Conservation (phyloP, 345 rosid species). For the Linum usitatissimum region DNA sequence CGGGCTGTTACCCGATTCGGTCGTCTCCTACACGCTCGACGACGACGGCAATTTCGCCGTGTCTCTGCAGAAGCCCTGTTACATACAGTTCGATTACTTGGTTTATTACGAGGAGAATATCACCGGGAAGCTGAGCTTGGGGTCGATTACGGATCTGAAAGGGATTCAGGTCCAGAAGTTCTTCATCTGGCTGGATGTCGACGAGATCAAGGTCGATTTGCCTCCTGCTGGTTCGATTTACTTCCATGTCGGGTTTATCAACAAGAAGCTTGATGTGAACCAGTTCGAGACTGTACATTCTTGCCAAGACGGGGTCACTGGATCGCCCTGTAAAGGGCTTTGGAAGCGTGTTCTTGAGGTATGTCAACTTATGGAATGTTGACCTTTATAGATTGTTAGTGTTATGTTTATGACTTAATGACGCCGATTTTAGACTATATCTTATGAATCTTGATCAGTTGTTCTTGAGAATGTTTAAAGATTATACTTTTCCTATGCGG, state of each 20-base stretch:
- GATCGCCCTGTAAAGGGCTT: constrained; percentile 21
- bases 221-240: constrained; percentile 79
- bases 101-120: constrained; percentile 61
- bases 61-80: constrained; percentile 39
- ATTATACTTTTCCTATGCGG: background rate
- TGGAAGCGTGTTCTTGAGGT: constrained; percentile 34
- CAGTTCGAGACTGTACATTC: constrained; percentile 82
- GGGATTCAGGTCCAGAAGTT: constrained; percentile 76
- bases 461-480: background rate
- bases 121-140: constrained; percentile 58
- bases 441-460: background rate
- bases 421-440: too few relatives aligned
- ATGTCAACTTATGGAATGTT: background rate
- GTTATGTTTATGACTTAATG: too few relatives aligned
- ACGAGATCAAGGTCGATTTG: constrained; percentile 77
- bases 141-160: constrained; percentile 55
- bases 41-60: constrained; percentile 60
- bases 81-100: constrained; percentile 69
- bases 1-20: constrained; percentile 63
- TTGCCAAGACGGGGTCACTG: constrained; percentile 36
- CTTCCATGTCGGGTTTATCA: constrained; percentile 77
- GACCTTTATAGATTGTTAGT: too few relatives aligned
- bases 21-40: constrained; percentile 44
- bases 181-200: constrained; percentile 76
- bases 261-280: constrained; percentile 68